Conservation (phyloP, 106 monocot species). For the Dendrobium huoshanense region DNA sequence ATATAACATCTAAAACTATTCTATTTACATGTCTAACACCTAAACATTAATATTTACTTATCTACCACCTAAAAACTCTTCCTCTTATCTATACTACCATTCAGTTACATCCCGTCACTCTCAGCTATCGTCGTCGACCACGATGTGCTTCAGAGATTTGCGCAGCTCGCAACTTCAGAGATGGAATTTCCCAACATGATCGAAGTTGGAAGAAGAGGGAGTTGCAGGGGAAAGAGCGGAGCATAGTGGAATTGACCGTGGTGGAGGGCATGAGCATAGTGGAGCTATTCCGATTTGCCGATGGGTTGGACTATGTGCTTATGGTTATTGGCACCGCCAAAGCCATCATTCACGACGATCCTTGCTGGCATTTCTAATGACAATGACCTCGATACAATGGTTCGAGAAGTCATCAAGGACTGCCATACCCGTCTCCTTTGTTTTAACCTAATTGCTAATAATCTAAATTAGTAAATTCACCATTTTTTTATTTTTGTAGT, state of each 20-base stretch:
- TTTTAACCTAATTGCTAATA: background rate
- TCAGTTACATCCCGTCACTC: no score
- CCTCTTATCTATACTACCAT: no score
- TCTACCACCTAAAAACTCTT: no score
- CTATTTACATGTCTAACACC: no score
- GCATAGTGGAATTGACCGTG: background rate
- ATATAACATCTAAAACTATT: no score
- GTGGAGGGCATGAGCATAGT: conserved; percentile 1
- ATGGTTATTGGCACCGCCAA: conserved; percentile 71
- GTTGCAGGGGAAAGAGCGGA: background rate
- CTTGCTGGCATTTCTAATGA: conserved; percentile 79
- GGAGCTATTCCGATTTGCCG: conserved; percentile 71
- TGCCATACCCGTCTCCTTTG: background rate
- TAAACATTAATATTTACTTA: no score
- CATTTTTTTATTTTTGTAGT: conserved; percentile 19
- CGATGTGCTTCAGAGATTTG: no score
- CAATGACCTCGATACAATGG: conserved; percentile 69
- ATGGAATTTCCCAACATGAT: no score
- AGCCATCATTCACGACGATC: conserved; percentile 80
- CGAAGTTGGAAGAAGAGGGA: background rate
- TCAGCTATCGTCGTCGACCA: no score
- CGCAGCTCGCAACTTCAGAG: no score
- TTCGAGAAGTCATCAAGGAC: conserved; percentile 79
- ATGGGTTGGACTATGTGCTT: conserved; percentile 52
- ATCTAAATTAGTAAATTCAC: background rate